Evolutionary conservation across 2,329 filamentous ascomycete species (phyloP), one percentile per base, ranked within the genome.

Genomic region (Fusarium sp.): DNA sequence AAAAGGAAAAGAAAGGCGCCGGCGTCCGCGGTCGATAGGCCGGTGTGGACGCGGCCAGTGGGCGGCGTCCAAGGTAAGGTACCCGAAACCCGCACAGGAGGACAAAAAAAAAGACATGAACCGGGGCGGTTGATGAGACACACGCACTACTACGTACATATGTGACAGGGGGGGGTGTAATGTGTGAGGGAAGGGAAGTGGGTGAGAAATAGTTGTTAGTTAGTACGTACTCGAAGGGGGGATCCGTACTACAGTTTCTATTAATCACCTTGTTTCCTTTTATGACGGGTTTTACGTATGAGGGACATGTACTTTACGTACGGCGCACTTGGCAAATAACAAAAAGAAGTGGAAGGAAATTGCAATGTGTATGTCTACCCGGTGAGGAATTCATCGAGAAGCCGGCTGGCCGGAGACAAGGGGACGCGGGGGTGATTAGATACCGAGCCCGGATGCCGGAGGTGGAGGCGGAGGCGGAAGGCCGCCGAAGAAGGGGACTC

Each of bases 11-110:
- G 20, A 38, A n/a, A 59, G 17, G 42, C 42, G 53, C 57, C 61
- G 58, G 58, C 64, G 51, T 64, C 31, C 35, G n/a, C 29, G 40
- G 71, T 63, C 56, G 46, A 64, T 49, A 69, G 58, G 58, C 71
- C 66, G 72, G 59, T 73, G 68, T 73, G 61, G 64, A 35, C 56
- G 61, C 57, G 17, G 55, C 62, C n/a, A 66, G 53, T 75, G 65
- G 56, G 73, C 73, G 61, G 74, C 72, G 64, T 76, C 55, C 46
- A 64, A 73, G 68, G 71, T 67, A 76, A 77, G 75, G 69, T 75
- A 72, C 71, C 75, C 71, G 71, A 74, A 73, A 68, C 61, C 64
- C 64, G 38, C 44, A 59, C 27, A 59, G 42, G 69, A 60, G 53
- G 22, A 49, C 46, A 53, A 38, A 61, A 57, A 61, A 57, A 27